Base-by-base conservation (phyloP, 1,284 basidiomycete species). In the Leccinum fallax region DNA sequence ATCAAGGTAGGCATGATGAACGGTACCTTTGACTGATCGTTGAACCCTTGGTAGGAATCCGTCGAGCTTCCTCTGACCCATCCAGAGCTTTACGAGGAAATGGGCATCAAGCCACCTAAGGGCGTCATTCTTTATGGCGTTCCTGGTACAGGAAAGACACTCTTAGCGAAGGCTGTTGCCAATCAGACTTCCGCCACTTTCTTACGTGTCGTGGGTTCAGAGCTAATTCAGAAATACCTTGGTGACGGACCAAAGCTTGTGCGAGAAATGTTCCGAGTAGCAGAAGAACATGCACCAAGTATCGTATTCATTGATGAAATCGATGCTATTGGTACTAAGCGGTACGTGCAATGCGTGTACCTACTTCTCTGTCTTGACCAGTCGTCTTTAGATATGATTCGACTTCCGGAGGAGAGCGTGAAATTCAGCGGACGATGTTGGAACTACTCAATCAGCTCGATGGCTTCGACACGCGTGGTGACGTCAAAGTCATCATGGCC, bases 261-360 rank as follows among this genome's bases (percentile, higher is more conserved):
- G 16, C 89, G 97, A 63, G 97, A 99, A 72, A 81, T 98, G 48
- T 99, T 99, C 85, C 87, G 95, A 62, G 92, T 98, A 5, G 97
- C 97, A 9, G 96, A 98, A 77, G 96, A 98, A 74, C 93, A 98
- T 72, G 94, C 96, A 11, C 97, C 97, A 4, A 97, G 95, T 82
- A 99, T 99, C 66, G 94, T 99, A 43, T 99, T 99, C 77, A 99
- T 99, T 75, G 97, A 99, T 76, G 97, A 99, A 77, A 94, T 99
- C 65, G 97, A 99, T 73, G 97, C 97, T 34, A 88, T 99, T 71
- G 97, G 97, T 72, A 99, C 97, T 4, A 99, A 99, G 80, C 92
- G 97, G 84, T 97, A 73, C 63, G 86, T 74, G 38, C 10, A 28
- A 40, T 49, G 49, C 7, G 24, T 6, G 2, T 26, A n/a, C 19